Percentiles rank a stretch among this genome's conserved stretches.
Conservation (phyloP, 352 stramenopile species). For the Globisporangium canariense region DNA sequence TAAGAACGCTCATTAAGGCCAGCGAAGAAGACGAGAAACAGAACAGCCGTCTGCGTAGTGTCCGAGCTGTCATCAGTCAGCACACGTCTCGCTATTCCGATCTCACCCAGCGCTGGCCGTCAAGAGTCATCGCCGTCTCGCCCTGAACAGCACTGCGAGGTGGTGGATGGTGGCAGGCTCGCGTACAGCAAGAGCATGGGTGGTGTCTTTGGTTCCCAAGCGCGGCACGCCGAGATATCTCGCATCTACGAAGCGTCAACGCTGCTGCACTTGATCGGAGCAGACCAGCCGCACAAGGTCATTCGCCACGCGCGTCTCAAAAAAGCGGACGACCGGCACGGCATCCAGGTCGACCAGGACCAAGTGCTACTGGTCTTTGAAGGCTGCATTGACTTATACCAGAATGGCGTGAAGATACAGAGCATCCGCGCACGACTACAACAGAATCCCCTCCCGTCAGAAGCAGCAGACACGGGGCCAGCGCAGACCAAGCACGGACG, state of each 20-base stretch:
- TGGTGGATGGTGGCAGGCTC: conserved; percentile 15
- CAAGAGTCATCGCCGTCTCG: not conserved
- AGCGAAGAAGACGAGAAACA: not conserved
- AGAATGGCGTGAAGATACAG: conserved; percentile 37
- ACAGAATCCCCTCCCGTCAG: not conserved
- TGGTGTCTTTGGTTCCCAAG: conserved; percentile 40
- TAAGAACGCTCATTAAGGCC: conserved; percentile 2
- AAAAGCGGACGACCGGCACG: conserved; percentile 32
- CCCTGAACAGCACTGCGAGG: conserved; percentile 1
- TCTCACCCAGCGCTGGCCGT: not conserved
- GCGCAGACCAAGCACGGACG: conserved; percentile 20
- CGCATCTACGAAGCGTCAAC: conserved; percentile 55
- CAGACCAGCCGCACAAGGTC: conserved; percentile 45
- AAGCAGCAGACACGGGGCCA: conserved; percentile 4
- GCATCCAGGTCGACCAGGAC: conserved; percentile 25
- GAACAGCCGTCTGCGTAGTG: not conserved
- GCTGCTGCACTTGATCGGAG: conserved; percentile 59
- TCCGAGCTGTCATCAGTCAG: not conserved
- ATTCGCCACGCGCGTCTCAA: conserved; percentile 45
- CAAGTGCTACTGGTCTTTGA: conserved; percentile 56
- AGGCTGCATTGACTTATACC: conserved; percentile 46
- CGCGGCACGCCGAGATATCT: conserved; percentile 33
- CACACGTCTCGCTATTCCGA: not conserved
- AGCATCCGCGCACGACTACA: conserved; percentile 34
- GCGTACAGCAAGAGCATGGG: conserved; percentile 36